A percentile compares a stretch with the other conserved stretches of the same genome.
Evolutionary conservation across 2,329 filamentous ascomycete species (phyloP).

Genomic region (Penicillium sp.): DNA sequence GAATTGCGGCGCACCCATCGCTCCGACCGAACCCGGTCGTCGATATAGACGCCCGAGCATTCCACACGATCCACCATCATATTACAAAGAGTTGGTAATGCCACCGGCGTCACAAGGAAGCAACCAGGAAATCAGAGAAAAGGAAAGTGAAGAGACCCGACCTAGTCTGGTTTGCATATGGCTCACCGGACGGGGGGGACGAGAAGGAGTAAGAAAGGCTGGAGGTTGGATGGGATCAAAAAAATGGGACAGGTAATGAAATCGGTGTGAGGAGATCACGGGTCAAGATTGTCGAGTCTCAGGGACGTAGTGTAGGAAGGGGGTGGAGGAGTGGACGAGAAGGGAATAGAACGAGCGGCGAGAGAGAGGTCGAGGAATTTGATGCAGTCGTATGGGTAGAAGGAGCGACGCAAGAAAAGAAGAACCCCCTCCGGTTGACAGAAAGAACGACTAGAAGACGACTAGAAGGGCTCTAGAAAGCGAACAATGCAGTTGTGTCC

Average conservation of each 20-base stretch:
- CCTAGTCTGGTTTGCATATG: constrained; percentile 29
- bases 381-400: neutral
- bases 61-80: constrained; percentile 46
- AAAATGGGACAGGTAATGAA: neutral
- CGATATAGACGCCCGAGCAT: constrained; percentile 48
- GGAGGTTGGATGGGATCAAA: neutral
- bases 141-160: constrained; percentile 14
- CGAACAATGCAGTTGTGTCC: constrained; percentile 35
- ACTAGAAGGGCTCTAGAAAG: constrained; percentile 5
- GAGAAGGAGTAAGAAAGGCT: neutral
- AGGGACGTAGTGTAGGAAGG: neutral
- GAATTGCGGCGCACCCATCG: constrained; percentile 44
- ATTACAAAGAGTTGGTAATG: constrained; percentile 10
- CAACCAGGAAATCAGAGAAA: constrained; percentile 10
- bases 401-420: neutral
- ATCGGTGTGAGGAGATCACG: constrained; percentile 1
- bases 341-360: neutral
- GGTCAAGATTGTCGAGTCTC: neutral
- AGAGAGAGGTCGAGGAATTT: neutral
- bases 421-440: neutral
- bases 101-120: constrained; percentile 11
- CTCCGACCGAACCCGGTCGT: constrained; percentile 46
- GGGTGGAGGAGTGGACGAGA: neutral
- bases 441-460: neutral
- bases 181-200: constrained; percentile 9